Conservation (phyloP, 805 yeast genomes). For the Nakazawaea peltata region DNA sequence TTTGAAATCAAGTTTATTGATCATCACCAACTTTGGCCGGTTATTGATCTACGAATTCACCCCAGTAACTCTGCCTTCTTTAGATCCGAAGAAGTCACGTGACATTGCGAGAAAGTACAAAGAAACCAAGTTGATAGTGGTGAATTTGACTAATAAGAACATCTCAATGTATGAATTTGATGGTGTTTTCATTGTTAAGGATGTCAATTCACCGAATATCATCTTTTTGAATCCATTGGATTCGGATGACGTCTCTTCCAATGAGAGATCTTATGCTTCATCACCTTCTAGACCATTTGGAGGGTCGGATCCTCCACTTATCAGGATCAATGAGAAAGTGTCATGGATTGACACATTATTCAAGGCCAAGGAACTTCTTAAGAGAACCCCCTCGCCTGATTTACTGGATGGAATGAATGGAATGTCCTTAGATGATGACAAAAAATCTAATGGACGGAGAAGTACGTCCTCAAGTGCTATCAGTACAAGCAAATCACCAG, state of each 20-base stretch:
- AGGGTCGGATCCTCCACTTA: slow-evolving; percentile 13
- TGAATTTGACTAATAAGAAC: slow-evolving; percentile 38
- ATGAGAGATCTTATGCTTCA: slow-evolving; percentile 51
- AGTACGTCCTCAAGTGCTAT: no score
- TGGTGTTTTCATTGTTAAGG: slow-evolving; percentile 26
- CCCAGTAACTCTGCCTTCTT: slow-evolving; percentile 10
- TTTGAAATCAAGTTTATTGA: slow-evolving; percentile 24
- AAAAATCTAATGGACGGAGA: background rate
- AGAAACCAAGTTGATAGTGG: slow-evolving; percentile 21
- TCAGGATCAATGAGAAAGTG: slow-evolving; percentile 37
- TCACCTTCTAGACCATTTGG: slow-evolving; percentile 30
- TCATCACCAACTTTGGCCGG: slow-evolving; percentile 27
- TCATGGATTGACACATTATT: slow-evolving; percentile 69
- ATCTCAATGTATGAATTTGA: slow-evolving; percentile 76
- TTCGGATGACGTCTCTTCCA: slow-evolving; percentile 53
- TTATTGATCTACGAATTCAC: slow-evolving; percentile 24
- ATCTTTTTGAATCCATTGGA: slow-evolving; percentile 7
- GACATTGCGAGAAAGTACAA: slow-evolving; percentile 1
- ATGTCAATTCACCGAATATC: slow-evolving; percentile 21
- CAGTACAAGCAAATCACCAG: no score
- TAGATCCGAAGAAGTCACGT: slow-evolving; percentile 4
- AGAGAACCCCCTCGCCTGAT: slow-evolving; percentile 11
- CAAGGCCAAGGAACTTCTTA: slow-evolving; percentile 52
- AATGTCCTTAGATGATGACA: background rate
- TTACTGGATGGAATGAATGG: slow-evolving; percentile 1